Base-by-base conservation (phyloP, 202 grass and related monocot species). In the Schoenoplectus triqueter region DNA sequence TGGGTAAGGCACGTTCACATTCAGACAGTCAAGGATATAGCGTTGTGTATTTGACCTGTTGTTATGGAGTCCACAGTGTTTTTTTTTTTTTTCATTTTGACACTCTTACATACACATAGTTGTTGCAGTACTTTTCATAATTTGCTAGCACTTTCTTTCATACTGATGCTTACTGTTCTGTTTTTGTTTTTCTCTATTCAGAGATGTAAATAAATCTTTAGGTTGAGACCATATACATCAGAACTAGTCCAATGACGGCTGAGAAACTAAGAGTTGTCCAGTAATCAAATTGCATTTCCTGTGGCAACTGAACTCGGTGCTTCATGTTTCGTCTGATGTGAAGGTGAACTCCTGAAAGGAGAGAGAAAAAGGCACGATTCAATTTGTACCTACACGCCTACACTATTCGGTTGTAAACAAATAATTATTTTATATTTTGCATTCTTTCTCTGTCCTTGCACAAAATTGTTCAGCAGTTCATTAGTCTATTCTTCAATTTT, bases 181-280 rank as follows among this genome's bases (percentile, higher is more conserved):
- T 59, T 44, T 78, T 60, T 60, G 2, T 78, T 78, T 60, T 59
- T 17, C 52, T 44, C 19, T 61, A 42, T 78, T 60, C 74, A 78
- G 74, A 78, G 54, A 78, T 78, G 74, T 78, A 78, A 42, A 78
- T 78, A 78, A 78, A 75, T 55, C 10, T 31, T 52, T 75, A 75
- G 49, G 72, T 39, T 39, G 72, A 31, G 72, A 10, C 72, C 49
- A 55, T 78, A 17, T 60, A 78, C 39, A 10, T 78, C 74, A 17
- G 52, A 78, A 78, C 14, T 78, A 17, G 48, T 70, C 48, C 52
- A 50, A 10, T 83, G n/a, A 13, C 7, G 14, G n/a, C 74, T 57
- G 13, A 78, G 52, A 78, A 60, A 78, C 22, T 44, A 44, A 78
- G 14, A 60, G 2, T 52, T n/a, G 42, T 60, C 15, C 14, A 78